Base-by-base conservation (phyloP, 75 land plant genomes). In the Pinus albicaulis region DNA sequence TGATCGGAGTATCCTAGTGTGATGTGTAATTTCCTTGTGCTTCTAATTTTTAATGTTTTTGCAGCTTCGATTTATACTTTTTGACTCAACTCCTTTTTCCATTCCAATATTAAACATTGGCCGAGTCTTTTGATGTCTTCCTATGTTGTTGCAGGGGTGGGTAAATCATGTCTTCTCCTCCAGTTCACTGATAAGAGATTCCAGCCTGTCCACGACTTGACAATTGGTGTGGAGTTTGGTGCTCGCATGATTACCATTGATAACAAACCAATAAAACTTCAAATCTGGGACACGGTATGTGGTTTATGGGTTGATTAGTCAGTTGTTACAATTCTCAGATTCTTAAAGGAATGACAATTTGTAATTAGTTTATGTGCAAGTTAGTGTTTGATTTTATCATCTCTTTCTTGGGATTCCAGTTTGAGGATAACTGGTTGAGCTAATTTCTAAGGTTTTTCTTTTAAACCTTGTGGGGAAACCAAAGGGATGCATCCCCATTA, bases 141-240 rank as follows among this genome's bases (percentile, higher is more conserved):
- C 12, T 48, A 48, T 48, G 12, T 2, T 48, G 12, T 59, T 78
- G 63, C 86, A 96, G 99, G 97, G 25, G 99, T 96, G 23, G 99
- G 97, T 23, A 96, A 96, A 80, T 96, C 99, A 75, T 96, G 99
- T 75, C 93, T 96, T 76, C 87, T 96, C 28, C 82, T 96, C 63
- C 97, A 96, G 78, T 96, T 96, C 72, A 96, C 99, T 0, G 99
- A 96, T 69, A 96, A 96, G 82, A 78, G 99, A 13, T 96, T 96
- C 76, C 99, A 96, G 80, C 99, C 99, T 14, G 99, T 96, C 28
- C 99, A 96, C 79, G 99, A 96, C 83, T 77, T 96, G 76, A 96
- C 99, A 26, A 96, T 96, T 76, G 99, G 99, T 77, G 99, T 96
- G 73, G 97, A 96, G 56, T 96, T 96, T 86, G 99, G 99, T 17